Evolutionary conservation across 1,139 yeast genomes (phyloP).

Genomic region (Pichia sp.): DNA sequence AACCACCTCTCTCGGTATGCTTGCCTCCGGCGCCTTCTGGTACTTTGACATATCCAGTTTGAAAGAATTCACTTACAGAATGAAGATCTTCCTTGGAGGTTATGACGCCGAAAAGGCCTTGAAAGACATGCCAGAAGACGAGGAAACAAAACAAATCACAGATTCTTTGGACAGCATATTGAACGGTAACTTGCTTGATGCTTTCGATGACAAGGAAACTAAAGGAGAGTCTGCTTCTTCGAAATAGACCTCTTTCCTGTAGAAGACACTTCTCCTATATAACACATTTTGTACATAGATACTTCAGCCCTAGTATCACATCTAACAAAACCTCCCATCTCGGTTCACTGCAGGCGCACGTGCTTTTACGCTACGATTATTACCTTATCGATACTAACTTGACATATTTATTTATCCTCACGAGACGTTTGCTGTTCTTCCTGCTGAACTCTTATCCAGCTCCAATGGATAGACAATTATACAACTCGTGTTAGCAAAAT

Average conservation of each 20-base stretch:
- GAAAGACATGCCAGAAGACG: conserved; percentile 55
- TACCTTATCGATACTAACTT: neutral
- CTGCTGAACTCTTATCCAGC: no score
- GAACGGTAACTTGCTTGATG: conserved; percentile 15
- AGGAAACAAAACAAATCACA: conserved; percentile 56
- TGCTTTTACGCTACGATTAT: neutral
- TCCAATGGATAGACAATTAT: no score
- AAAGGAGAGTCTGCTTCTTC: neutral
- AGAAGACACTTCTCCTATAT: neutral
- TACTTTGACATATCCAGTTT: conserved; percentile 63
- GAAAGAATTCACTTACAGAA: conserved; percentile 65
- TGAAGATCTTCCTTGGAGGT: conserved; percentile 69
- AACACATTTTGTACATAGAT: neutral
- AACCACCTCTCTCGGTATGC: conserved; percentile 66
- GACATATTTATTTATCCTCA: no score
- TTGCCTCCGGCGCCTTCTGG: conserved; percentile 76
- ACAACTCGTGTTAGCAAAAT: neutral
- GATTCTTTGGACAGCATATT: conserved; percentile 19
- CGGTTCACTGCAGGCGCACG: neutral
- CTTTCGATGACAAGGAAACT: conserved; percentile 4
- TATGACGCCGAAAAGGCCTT: conserved; percentile 51
- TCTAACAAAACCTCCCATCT: neutral
- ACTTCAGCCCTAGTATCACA: neutral
- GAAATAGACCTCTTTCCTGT: neutral
- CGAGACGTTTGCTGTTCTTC: neutral